Base-by-base conservation (phyloP, 306 rosid genomes). In the Ochetophila trinervis region DNA sequence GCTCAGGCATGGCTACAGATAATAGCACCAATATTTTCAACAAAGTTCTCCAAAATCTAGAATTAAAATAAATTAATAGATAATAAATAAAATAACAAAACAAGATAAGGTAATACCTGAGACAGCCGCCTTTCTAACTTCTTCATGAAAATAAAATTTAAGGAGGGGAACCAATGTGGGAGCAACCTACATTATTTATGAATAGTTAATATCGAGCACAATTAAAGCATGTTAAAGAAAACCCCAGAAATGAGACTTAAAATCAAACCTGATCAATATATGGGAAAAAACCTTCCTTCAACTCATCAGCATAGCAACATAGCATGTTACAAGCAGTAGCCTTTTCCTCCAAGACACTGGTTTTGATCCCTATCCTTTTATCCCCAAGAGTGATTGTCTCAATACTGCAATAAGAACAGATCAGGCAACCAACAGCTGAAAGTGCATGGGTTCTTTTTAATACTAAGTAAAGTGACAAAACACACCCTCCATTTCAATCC, bases 291-390 rank as follows among this genome's bases (percentile, higher is more conserved):
- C 99, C 99, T 83, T 93, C 99, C 76, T 93, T 93, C 78, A 93
- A 66, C 79, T 93, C 99, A 76, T 93, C 99, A 47, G 99, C 99
- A 76, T 93, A 93, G 79, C 99, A 93, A 83, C 99, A 93, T 35
- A 93, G 78, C 99, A 93, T 93, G 76, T 93, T 93, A 78, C 99
- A 93, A 68, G 99, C 99, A 2, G 99, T 93, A 78, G 99, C 99
- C 75, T 93, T 93, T 82, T 93, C 99, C 75, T 93, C 99, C 67
- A 93, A 83, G 49, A 93, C 97, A 65, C 99, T 93, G 53, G 99
- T 93, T 79, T 90, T 93, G 82, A 93, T 93, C 63, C 99, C 99
- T 72, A 93, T 93, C 73, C 99, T 79, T 72, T 93, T 93, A 73
- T 93, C 99, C 72, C 99, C 99, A 17, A 93, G 96, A 37, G 96